phyloP scores from a whole-genome alignment of 1,284 basidiomycete genomes.

The Porodaedalea pini region DNA sequence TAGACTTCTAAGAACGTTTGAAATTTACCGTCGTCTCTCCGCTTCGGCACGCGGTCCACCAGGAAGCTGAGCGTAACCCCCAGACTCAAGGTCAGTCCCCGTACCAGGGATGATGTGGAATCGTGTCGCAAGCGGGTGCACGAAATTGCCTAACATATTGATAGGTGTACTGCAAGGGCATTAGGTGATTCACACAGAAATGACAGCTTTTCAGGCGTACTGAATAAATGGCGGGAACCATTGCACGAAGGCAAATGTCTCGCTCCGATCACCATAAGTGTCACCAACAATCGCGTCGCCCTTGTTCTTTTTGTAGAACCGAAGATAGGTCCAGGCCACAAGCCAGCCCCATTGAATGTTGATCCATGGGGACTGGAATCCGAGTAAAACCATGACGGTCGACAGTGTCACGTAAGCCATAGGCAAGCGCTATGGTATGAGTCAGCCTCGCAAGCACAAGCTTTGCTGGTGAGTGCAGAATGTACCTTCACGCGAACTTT shows the following conservation, averaged over 20 bases:
- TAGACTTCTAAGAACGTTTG: slow-evolving; percentile 17
- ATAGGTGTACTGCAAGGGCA: slow-evolving; percentile 53
- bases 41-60: slow-evolving; percentile 89
- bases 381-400: slow-evolving; percentile 82
- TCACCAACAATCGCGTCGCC: slow-evolving; percentile 55
- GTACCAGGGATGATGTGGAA: slow-evolving; percentile 76
- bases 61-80: slow-evolving; percentile 71
- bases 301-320: slow-evolving; percentile 89
- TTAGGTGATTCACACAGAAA: slow-evolving; percentile 50
- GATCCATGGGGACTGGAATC: slow-evolving; percentile 92
- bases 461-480: slow-evolving; percentile 4
- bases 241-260: slow-evolving; percentile 92
- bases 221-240: slow-evolving; percentile 97
- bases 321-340: slow-evolving; percentile 89
- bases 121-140: slow-evolving; percentile 67
- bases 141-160: slow-evolving; percentile 61
- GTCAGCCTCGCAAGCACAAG: slow-evolving; percentile 11
- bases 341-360: slow-evolving; percentile 99
- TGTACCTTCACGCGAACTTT: slow-evolving; percentile 87
- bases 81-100: slow-evolving; percentile 65
- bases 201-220: slow-evolving; percentile 52
- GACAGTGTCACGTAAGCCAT: slow-evolving; percentile 93
- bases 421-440: slow-evolving; percentile 65
- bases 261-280: slow-evolving; percentile 86
- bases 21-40: slow-evolving; percentile 77